Conservation (phyloP, 805 yeast species). For the Saccharomycopsis guyanensis region DNA sequence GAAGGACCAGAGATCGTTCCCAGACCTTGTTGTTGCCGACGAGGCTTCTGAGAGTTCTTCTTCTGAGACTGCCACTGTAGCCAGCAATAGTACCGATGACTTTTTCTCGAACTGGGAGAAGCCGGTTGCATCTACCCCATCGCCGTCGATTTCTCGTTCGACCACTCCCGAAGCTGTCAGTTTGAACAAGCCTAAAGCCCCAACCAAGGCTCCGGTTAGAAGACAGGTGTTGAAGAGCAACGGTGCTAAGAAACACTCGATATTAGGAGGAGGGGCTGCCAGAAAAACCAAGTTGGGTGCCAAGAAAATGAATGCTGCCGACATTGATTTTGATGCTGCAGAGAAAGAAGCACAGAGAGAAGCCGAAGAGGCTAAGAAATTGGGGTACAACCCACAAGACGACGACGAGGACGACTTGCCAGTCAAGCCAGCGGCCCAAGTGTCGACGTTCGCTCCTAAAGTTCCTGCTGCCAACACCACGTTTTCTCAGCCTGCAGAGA, state of each 20-base stretch:
- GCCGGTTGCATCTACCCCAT: conserved; percentile 43
- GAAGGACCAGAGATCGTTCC: conserved; percentile 61
- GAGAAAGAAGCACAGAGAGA: conserved; percentile 79
- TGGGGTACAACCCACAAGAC: conserved; percentile 36
- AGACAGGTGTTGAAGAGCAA: conserved; percentile 20
- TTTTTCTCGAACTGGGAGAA: conserved; percentile 90
- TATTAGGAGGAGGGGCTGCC: conserved; percentile 39
- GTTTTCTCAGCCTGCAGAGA: not conserved
- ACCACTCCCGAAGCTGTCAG: conserved; percentile 6
- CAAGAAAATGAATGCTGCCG: conserved; percentile 44
- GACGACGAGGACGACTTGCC: conserved; percentile 14
- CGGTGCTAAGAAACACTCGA: conserved; percentile 35
- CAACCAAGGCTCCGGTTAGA: conserved; percentile 13
- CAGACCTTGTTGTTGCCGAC: conserved; percentile 66
- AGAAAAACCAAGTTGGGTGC: conserved; percentile 54
- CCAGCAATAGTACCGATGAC: conserved; percentile 54
- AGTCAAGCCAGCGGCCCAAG: conserved; percentile 9
- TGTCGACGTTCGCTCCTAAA: conserved; percentile 19
- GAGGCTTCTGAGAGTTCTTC: conserved; percentile 30
- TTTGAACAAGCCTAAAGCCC: conserved; percentile 1
- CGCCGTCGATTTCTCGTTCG: not conserved
- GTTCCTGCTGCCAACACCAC: conserved; percentile 15
- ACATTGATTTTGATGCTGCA: conserved; percentile 55
- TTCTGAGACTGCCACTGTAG: conserved; percentile 22
- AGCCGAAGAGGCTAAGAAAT: conserved; percentile 49